Conservation (phyloP, 192 early-diverging fungal genomes). For the Podila minutissima region DNA sequence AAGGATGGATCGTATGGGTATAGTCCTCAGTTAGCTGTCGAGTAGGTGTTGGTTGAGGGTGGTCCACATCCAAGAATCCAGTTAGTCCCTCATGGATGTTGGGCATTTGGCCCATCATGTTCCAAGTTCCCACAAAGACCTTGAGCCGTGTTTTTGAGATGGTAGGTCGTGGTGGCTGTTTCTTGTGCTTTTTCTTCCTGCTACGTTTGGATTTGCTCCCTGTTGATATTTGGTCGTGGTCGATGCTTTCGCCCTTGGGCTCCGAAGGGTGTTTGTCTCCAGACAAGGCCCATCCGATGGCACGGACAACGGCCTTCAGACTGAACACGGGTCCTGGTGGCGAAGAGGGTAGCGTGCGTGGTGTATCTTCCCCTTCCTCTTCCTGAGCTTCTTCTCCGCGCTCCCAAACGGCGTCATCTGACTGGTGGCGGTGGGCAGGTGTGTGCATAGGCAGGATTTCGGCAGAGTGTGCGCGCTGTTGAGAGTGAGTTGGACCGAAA, state of each 20-base stretch:
- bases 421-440: not conserved
- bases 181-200: not conserved
- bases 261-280: not conserved
- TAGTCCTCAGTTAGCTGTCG: not conserved
- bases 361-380: not conserved
- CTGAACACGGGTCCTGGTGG: not conserved
- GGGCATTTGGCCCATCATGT: slow-evolving; percentile 61
- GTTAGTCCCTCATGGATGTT: slow-evolving; percentile 41
- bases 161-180: slow-evolving; percentile 13
- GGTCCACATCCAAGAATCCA: slow-evolving; percentile 42
- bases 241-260: not conserved
- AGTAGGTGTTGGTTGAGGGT: not conserved
- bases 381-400: not conserved
- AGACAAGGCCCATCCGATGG: slow-evolving; percentile 18
- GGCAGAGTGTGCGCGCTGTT: too few species aligned
- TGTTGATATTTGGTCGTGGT: not conserved
- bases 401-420: not conserved
- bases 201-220: not conserved
- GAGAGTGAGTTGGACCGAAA: too few species aligned
- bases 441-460: too few species aligned
- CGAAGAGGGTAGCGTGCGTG: not conserved
- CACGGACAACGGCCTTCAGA: slow-evolving; percentile 5
- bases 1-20: too few species aligned
- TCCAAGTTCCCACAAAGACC: slow-evolving; percentile 68
- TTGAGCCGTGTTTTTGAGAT: slow-evolving; percentile 56